A percentile compares a stretch with the other conserved stretches of the same genome.
phyloP scores from a whole-genome alignment of 805 yeast genomes.

The Yarrowia osloensis region DNA sequence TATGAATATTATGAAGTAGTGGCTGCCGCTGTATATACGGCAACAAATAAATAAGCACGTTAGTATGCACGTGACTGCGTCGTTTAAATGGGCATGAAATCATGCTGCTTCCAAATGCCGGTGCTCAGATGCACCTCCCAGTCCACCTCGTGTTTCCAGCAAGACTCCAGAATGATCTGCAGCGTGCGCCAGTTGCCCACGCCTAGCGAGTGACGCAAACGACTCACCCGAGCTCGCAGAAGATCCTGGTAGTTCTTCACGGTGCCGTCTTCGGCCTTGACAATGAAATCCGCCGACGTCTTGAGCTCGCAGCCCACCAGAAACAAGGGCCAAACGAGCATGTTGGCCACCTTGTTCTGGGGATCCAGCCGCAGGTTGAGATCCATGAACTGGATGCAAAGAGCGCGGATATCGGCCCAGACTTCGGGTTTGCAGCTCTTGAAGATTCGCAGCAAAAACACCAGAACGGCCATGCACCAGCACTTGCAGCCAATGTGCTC shows the following conservation, averaged over 20 bases:
- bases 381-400: constrained; percentile 20
- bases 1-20: too few species aligned
- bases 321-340: constrained; percentile 22
- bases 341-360: constrained; percentile 20
- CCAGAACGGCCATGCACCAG: constrained; percentile 21
- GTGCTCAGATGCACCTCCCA: constrained; percentile 27
- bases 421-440: constrained; percentile 28
- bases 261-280: neutral
- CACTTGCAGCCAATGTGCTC: constrained; percentile 28
- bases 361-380: constrained; percentile 12
- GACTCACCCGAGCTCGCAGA: neutral
- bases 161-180: neutral
- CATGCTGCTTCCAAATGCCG: constrained; percentile 21
- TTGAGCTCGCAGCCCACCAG: constrained; percentile 21
- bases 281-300: neutral
- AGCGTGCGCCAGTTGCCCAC: constrained; percentile 26
- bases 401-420: constrained; percentile 22
- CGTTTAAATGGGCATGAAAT: constrained; percentile 27
- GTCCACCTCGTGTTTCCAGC: constrained; percentile 27
- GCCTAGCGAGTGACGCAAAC: neutral
- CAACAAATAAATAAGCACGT: neutral
- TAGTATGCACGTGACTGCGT: neutral
- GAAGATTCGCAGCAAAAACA: constrained; percentile 26
- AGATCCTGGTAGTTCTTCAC: constrained; percentile 15
- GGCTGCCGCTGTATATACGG: too few species aligned